phyloP scores from a whole-genome alignment of 2,329 filamentous ascomycete species.

The Diplodia sapinea region DNA sequence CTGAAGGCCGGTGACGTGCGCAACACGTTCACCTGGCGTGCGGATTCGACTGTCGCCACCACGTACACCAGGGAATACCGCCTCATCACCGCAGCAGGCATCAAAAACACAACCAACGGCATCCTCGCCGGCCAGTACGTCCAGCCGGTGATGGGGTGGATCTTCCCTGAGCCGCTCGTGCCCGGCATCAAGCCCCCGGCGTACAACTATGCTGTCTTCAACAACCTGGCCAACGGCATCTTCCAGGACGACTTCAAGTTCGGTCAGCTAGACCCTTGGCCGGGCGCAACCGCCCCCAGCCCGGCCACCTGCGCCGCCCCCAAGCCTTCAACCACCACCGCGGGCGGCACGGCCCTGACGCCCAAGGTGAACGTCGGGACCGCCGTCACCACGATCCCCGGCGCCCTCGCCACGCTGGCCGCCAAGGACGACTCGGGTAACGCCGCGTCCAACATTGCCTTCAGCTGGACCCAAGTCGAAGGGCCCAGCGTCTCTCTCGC shows the following conservation, averaged over 20 bases:
- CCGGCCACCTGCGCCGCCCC: slow-evolving; percentile 38
- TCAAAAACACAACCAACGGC: slow-evolving; percentile 46
- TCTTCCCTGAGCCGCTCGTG: slow-evolving; percentile 50
- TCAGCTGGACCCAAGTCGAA: slow-evolving; percentile 42
- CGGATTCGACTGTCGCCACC: slow-evolving; percentile 34
- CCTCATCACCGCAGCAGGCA: slow-evolving; percentile 44
- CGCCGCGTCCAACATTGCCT: slow-evolving; percentile 39
- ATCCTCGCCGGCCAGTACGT: slow-evolving; percentile 52
- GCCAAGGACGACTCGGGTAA: slow-evolving; percentile 40
- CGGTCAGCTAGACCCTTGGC: slow-evolving; percentile 49
- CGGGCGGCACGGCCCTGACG: slow-evolving; percentile 35
- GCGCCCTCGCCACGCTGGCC: slow-evolving; percentile 40
- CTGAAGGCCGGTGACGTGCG: slow-evolving; percentile 43
- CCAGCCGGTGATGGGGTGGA: slow-evolving; percentile 52
- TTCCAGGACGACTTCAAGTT: slow-evolving; percentile 43
- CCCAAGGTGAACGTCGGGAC: slow-evolving; percentile 33
- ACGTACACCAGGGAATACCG: slow-evolving; percentile 52
- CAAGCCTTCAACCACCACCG: slow-evolving; percentile 33
- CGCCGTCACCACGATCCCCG: slow-evolving; percentile 37
- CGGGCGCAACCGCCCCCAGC: slow-evolving; percentile 40
- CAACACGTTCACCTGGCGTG: slow-evolving; percentile 51
- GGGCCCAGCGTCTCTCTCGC: slow-evolving; percentile 37
- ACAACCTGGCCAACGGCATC: slow-evolving; percentile 43
- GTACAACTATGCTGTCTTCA: slow-evolving; percentile 44
- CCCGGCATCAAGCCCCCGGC: slow-evolving; percentile 47